phyloP scores from a whole-genome alignment of 2,329 filamentous ascomycete species.

The Hypomyces rosellus region DNA sequence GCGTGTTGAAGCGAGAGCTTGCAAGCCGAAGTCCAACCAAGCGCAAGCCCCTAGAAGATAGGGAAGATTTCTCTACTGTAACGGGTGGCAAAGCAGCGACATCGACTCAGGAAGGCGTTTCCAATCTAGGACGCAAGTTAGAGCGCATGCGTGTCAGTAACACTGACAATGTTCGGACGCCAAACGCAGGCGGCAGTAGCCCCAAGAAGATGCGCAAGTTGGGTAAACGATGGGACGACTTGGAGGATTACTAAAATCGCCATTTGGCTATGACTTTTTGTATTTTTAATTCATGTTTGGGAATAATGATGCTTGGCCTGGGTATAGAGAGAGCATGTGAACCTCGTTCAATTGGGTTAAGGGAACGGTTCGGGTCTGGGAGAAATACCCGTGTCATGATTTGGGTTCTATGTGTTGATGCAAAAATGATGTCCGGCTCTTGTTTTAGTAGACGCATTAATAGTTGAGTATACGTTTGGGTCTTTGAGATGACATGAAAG shows the following conservation, averaged over 20 bases:
- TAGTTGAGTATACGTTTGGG: too few relatives aligned
- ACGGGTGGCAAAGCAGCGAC: neutral
- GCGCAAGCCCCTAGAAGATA: conserved; percentile 48
- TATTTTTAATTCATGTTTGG: neutral
- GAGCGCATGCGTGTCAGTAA: conserved; percentile 45
- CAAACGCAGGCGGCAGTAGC: conserved; percentile 31
- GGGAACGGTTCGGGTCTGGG: conserved; percentile 1
- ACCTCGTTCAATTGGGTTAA: neutral
- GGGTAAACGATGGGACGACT: conserved; percentile 44
- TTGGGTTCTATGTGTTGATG: neutral
- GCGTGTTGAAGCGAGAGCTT: conserved; percentile 60
- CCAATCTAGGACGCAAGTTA: conserved; percentile 40
- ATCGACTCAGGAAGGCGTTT: conserved; percentile 20
- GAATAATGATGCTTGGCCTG: conserved; percentile 3
- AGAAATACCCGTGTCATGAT: conserved; percentile 6
- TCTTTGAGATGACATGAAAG: too few relatives aligned
- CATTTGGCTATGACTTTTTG: too few relatives aligned
- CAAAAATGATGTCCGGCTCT: too few relatives aligned
- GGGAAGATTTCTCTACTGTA: conserved; percentile 38
- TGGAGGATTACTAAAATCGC: conserved; percentile 26
- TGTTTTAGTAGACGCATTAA: too few relatives aligned
- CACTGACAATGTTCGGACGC: conserved; percentile 24
- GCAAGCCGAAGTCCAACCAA: conserved; percentile 57
- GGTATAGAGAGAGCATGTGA: neutral
- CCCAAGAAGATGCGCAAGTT: conserved; percentile 51